phyloP scores from a whole-genome alignment of 1,139 yeast species.

The Geotrichum histeridarum region DNA sequence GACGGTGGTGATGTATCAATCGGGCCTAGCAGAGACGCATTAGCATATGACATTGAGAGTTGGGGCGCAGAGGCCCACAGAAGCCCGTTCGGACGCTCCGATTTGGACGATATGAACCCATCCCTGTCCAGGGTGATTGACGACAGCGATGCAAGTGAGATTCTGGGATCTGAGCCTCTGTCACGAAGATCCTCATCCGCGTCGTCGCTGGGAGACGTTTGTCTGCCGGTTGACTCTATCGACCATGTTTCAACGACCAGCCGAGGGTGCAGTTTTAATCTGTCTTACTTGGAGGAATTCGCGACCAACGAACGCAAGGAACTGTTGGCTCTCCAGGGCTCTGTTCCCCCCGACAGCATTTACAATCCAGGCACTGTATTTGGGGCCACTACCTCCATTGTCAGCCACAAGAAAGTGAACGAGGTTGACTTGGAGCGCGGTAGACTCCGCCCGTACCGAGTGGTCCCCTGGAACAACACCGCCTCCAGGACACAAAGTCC shows the following conservation, averaged over 20 bases:
- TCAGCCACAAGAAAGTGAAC: conserved; percentile 23
- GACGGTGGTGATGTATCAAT: background rate
- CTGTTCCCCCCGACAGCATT: conserved; percentile 33
- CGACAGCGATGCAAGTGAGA: conserved; percentile 9
- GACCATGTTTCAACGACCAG: conserved; percentile 40
- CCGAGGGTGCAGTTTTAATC: conserved; percentile 60
- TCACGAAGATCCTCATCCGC: conserved; percentile 68
- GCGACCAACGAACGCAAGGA: conserved; percentile 60
- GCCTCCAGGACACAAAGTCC: background rate
- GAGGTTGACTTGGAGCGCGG: conserved; percentile 21
- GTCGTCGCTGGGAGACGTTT: conserved; percentile 83
- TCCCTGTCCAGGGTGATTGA: background rate
- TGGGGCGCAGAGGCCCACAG: too few relatives aligned
- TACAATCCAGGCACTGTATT: conserved; percentile 18
- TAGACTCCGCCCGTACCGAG: conserved; percentile 16
- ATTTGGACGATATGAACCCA: too few relatives aligned
- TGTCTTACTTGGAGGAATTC: conserved; percentile 66
- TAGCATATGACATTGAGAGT: conserved; percentile 12
- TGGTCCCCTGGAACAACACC: conserved; percentile 11
- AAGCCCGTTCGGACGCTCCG: too few relatives aligned
- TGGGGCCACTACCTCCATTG: conserved; percentile 29
- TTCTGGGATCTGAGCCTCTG: conserved; percentile 55
- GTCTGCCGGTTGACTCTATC: conserved; percentile 50
- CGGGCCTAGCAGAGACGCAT: background rate
- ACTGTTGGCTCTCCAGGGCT: conserved; percentile 41